A percentile compares a stretch with the other conserved stretches of the same genome.
These are phyloP conservation scores for Ophiostoma sp. DNA, from an alignment of 2,329 filamentous ascomycete genomes.

Conservation along the genomic window DNA sequence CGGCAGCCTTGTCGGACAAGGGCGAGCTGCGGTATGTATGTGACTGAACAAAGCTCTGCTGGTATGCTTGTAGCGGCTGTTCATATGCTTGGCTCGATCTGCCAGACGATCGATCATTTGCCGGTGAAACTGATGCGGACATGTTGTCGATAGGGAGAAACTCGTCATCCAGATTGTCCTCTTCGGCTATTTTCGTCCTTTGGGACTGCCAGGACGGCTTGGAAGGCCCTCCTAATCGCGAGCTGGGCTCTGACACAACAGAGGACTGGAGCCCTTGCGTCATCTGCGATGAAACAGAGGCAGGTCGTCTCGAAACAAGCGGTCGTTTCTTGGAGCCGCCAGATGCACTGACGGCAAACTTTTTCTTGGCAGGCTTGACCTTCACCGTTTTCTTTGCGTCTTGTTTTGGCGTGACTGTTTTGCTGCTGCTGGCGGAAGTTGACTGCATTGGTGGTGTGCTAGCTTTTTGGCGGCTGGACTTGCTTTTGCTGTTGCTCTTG, in stretches of 20 bases:
- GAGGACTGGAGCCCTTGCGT: conserved; percentile 50
- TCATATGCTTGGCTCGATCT: not conserved
- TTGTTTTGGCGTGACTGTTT: conserved; percentile 11
- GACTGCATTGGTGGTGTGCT: not conserved
- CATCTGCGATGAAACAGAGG: conserved; percentile 32
- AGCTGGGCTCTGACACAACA: conserved; percentile 33
- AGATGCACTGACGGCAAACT: conserved; percentile 42
- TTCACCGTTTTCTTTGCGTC: conserved; percentile 1
- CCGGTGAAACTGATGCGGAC: not conserved
- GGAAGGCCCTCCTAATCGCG: conserved; percentile 21
- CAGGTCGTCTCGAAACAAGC: conserved; percentile 42
- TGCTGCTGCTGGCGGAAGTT: conserved; percentile 18
- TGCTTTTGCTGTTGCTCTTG: not conserved
- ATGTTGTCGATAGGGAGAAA: not conserved
- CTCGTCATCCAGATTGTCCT: conserved; percentile 16
- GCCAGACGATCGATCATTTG: not conserved
- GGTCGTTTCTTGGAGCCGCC: conserved; percentile 42
- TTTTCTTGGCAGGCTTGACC: conserved; percentile 30
- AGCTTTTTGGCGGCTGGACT: not conserved
- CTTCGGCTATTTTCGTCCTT: conserved; percentile 17
- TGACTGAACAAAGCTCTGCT: conserved; percentile 21
- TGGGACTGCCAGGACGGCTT: not conserved
- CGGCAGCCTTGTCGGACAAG: conserved; percentile 43
- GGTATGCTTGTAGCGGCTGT: not conserved
- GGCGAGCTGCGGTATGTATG: conserved; percentile 7